Base-by-base conservation (phyloP, 192 early-diverging fungal species). In the Backusella luteola region DNA sequence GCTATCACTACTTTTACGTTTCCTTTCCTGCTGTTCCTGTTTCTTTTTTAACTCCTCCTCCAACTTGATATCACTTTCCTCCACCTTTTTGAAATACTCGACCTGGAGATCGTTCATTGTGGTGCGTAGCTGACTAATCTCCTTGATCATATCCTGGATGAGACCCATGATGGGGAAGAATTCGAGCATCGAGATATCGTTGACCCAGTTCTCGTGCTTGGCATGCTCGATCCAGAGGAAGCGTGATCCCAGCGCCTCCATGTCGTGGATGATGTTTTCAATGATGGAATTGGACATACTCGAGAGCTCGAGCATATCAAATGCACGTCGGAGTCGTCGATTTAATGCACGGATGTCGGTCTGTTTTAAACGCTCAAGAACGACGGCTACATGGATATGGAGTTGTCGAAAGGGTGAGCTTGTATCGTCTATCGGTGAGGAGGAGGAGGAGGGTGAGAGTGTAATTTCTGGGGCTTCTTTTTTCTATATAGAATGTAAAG, bases 51-150 rank as follows among this genome's bases (percentile, higher is more conserved):
- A 5, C 7, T 75, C 74, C 67, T 75, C 74, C 34, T 75, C 63
- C 2, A 46, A 21, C 5, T 32, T 34, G 23, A 44, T 66, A 42
- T 67, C 74, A 67, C 74, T 75, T 3, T 75, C 74, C 53, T 88
- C 87, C 35, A 90, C 86, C 41, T 90, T 90, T 21, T 79, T 85
- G n/a, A 88, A 85, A 77, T 90, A 88, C 23, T 83, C 84, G 17
- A 87, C 84, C 59, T 90, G 89, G 12, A 90, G 71, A 34, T 90
- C 86, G 75, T 90, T 90, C 75, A 88, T 82, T 2, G 86, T 88
- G 39, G 86, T 88, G 5, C 86, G 69, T 32, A 88, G 68, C 21
- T 87, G 80, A 29, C 87, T 86, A 67, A 88, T 84, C 68, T 90
- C 87, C 1, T 78, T 77, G 14, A 90, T 73, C 74, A 87, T 79